phyloP scores from a whole-genome alignment of 2,329 filamentous ascomycete genomes.

The Epichloe sibirici region DNA sequence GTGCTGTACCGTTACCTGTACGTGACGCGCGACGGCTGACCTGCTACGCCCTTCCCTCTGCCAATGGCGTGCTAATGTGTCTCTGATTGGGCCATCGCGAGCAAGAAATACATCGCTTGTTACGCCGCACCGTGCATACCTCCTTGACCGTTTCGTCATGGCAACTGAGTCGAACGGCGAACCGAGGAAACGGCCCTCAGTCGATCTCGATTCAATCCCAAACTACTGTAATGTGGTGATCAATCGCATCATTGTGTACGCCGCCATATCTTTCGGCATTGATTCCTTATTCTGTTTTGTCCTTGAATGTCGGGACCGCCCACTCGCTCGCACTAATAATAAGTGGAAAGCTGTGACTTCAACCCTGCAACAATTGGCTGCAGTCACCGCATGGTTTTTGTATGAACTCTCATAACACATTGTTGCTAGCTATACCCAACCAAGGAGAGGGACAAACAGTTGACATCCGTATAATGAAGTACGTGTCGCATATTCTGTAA shows the following conservation, averaged over 20 bases:
- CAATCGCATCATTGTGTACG: neutral
- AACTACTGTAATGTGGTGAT: neutral
- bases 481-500: too few species aligned
- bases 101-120: slow-evolving; percentile 1
- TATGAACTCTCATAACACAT: too few species aligned
- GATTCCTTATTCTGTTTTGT: too few species aligned
- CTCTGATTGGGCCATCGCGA: neutral
- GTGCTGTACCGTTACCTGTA: neutral
- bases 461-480: too few species aligned
- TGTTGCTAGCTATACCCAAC: too few species aligned
- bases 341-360: too few species aligned
- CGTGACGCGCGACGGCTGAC: slow-evolving; percentile 4
- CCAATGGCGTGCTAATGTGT: slow-evolving; percentile 1
- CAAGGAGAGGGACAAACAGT: too few species aligned
- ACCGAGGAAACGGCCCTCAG: neutral
- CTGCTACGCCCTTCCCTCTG: neutral
- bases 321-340: too few species aligned
- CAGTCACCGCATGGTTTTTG: too few species aligned
- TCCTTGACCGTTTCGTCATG: slow-evolving; percentile 3
- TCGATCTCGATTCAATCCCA: neutral
- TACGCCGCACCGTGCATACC: slow-evolving; percentile 7
- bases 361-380: too few species aligned
- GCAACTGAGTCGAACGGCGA: neutral
- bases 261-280: too few species aligned
- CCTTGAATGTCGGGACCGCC: too few species aligned